Base-by-base conservation (phyloP, 306 rosid species). In the Acacia acuminata region DNA sequence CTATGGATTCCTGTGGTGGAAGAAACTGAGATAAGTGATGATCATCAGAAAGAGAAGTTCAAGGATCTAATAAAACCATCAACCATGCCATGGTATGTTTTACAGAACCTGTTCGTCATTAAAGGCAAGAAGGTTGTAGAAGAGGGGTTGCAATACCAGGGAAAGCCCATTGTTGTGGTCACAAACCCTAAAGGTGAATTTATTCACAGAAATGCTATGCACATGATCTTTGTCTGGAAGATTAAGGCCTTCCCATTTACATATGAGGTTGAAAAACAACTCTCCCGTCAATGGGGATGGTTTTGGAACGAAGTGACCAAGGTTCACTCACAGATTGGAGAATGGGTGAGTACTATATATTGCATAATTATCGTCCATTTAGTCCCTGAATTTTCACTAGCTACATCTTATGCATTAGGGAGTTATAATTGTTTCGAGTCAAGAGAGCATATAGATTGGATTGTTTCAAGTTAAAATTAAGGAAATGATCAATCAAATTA, bases 1-100 rank as follows among this genome's bases (percentile, higher is more conserved):
- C 63, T 87, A 9, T 89, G 92, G 92, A 24, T 87, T n/a, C 90
- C 89, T 0, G 63, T 79, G 8, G 86, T 85, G 22, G 88, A 82
- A 9, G 34, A 78, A 8, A 79, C 86, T 83, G 64, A 58, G 3
- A 22, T 0, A 0, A 72, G 65, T 11, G 86, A 85, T 0, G 48
- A 36, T 0, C n/a, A n/a, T n/a, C n/a, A n/a, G n/a, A 17, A 17
- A 30, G 71, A 58, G 60, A 89, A 80, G 88, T 85, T 80, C n/a
- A 86, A 85, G 1, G 13, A 3, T 30, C 9, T 89, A 12, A 43
- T n/a, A n/a, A n/a, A n/a, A n/a, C n/a, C 20, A 42, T 40, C 47
- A 8, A 48, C 43, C 60, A 88, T 90, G 87, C 88, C 90, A 5
- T 90, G 93, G 91, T 79, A 65, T 8, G 76, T 77, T 0, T 72